Base-by-base conservation (phyloP, 2,329 filamentous ascomycete species). In the Penicillium thymicola region DNA sequence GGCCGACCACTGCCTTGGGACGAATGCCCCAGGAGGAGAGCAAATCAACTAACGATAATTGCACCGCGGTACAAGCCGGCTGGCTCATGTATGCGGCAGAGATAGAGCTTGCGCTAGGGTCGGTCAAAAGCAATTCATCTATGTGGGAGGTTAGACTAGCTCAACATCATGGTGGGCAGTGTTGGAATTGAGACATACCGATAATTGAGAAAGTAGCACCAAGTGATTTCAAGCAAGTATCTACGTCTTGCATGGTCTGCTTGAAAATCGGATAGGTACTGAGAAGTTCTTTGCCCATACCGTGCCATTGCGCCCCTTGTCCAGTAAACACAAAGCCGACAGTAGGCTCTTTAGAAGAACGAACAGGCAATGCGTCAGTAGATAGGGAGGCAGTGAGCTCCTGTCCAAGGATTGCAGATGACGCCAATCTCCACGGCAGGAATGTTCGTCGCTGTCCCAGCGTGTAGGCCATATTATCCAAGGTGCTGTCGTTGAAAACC, bases 301-400 rank as follows among this genome's bases (percentile, higher is more conserved):
- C 62, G 48, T 67, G 61, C 65, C 68, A 74, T 48, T 74, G 71
- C 7, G 72, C 72, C 21, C 72, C 72, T 55, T 74, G 72, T 5
- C 72, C 72, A 8, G 72, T 74, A 47, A 74, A 73, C 16, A 73
- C 68, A 52, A 72, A 73, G 2, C 66, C 72, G 16, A 74, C 46
- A 2, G 57, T 61, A 5, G 55, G 66, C 27, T 64, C 59, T 30
- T 55, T 60, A 9, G 53, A 54, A 37, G 54, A 64, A 13, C 58
- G 59, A 52, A 61, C 42, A 28, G 64, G 57, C 43, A 61, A 60
- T 16, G 55, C 36, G 18, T 57, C 30, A 2, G 43, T 62, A 13
- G 56, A 59, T 2, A 62, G 41, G 3, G 49, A 49, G 2, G 57
- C 44, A 36, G 59, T 61, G 14, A 66, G 42, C 14, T 62, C 63